A percentile compares a stretch with the other conserved stretches of the same genome.
These are phyloP conservation scores for Leccinum huronense DNA, from an alignment of 1,284 basidiomycete genomes.

Conservation along the genomic window DNA sequence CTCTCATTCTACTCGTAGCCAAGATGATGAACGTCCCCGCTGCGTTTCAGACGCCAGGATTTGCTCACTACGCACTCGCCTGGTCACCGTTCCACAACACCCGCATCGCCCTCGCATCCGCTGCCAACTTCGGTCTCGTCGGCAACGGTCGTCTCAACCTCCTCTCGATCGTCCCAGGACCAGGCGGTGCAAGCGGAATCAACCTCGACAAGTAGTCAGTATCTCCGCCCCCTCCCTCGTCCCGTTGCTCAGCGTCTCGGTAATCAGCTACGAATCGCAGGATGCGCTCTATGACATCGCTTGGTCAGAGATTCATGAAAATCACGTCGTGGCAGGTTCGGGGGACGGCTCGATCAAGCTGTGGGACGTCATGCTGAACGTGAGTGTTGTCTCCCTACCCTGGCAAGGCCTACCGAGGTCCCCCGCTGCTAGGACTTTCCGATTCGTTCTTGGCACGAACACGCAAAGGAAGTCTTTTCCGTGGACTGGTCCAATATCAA, in stretches of 20 bases:
- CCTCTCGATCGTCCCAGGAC: constrained; percentile 51
- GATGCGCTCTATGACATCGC: constrained; percentile 92
- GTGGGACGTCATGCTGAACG: constrained; percentile 89
- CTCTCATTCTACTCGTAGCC: constrained; percentile 51
- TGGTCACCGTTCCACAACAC: constrained; percentile 92
- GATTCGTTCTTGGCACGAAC: constrained; percentile 91
- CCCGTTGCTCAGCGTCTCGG: constrained; percentile 26
- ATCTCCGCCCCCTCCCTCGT: constrained; percentile 3
- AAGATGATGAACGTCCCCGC: constrained; percentile 56
- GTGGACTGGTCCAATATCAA: constrained; percentile 96
- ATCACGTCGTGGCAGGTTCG: constrained; percentile 86
- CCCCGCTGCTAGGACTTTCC: constrained; percentile 69
- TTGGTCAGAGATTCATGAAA: constrained; percentile 94
- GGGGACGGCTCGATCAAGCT: constrained; percentile 91
- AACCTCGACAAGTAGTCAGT: constrained; percentile 70
- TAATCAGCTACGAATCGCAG: constrained; percentile 83
- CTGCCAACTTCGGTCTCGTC: constrained; percentile 94
- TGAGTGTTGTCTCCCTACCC: constrained; percentile 40
- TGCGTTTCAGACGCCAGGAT: constrained; percentile 71
- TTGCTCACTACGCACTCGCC: constrained; percentile 84
- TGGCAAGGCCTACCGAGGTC: constrained; percentile 29
- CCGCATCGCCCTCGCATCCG: constrained; percentile 82
- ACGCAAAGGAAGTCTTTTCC: constrained; percentile 89
- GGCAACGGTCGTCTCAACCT: constrained; percentile 90
- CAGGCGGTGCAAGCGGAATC: constrained; percentile 43